A percentile compares a stretch with the other conserved stretches of the same genome.
Conservation (phyloP, 179 eudicot genomes). For the Beta corolliflora region DNA sequence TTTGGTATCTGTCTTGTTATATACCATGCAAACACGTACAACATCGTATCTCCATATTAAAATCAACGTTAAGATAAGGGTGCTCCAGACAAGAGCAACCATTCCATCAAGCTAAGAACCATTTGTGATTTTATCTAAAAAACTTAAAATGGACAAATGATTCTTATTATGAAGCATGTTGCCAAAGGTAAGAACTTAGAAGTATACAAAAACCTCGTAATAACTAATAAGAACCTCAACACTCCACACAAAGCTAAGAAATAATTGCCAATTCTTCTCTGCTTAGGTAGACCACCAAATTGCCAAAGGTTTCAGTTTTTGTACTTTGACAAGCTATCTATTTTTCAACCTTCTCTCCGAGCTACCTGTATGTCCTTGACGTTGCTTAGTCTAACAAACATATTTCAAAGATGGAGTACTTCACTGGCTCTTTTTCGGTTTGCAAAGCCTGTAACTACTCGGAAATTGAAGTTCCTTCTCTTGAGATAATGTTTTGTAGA, state of each 20-base stretch:
- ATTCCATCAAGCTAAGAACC: background rate
- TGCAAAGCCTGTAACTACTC: background rate
- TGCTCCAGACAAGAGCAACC: background rate
- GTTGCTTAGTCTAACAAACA: background rate
- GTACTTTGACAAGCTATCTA: background rate
- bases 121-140: background rate
- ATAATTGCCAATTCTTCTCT: background rate
- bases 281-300: background rate
- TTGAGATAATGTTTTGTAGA: background rate
- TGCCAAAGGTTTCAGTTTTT: background rate
- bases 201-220: background rate
- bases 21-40: background rate
- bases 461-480: background rate
- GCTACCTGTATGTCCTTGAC: background rate
- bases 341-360: background rate
- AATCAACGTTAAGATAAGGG: background rate
- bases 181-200: background rate
- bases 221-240: background rate
- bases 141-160: background rate
- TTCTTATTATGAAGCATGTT: background rate
- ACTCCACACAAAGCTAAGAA: background rate
- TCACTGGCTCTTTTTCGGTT: background rate
- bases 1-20: background rate
- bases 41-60: background rate
- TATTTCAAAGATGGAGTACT: background rate